A percentile compares a stretch with the other conserved stretches of the same genome.
Evolutionary conservation across 352 stramenopile species (phyloP).

Genomic region (Phytophthora palmivora): DNA sequence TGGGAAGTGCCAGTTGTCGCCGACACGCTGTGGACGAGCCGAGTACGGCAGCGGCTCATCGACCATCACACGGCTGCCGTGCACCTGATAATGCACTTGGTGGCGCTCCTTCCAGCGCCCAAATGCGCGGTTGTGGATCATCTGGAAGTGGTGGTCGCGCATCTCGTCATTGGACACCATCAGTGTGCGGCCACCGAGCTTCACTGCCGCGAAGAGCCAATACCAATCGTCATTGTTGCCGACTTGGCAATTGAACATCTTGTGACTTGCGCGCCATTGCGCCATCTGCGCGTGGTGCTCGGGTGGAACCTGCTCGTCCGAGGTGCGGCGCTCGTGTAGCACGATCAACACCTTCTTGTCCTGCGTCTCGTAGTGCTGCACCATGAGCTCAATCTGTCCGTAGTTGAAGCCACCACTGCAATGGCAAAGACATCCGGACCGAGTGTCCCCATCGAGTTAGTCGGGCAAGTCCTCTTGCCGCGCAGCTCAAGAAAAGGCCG

Average conservation of each 20-base stretch:
- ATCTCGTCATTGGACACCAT: constrained; percentile 99
- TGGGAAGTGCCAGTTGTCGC: constrained; percentile 77
- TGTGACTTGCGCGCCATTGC: constrained; percentile 67
- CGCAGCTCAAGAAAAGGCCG: constrained; percentile 16
- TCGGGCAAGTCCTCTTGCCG: not conserved
- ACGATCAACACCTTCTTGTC: constrained; percentile 94
- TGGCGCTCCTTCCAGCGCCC: constrained; percentile 97
- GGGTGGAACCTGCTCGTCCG: constrained; percentile 84
- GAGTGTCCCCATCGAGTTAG: constrained; percentile 21
- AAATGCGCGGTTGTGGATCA: constrained; percentile 96
- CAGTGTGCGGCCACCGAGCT: constrained; percentile 78
- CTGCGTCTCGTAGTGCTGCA: constrained; percentile 90
- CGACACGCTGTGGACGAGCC: constrained; percentile 60
- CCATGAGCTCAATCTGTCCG: constrained; percentile 94
- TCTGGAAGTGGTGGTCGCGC: constrained; percentile 99
- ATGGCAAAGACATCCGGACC: constrained; percentile 10
- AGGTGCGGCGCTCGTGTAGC: constrained; percentile 96
- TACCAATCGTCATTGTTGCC: constrained; percentile 99
- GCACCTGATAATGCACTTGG: constrained; percentile 93
- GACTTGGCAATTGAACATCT: constrained; percentile 93
- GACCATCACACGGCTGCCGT: constrained; percentile 49
- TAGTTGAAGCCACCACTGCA: constrained; percentile 94
- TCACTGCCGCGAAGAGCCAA: constrained; percentile 97
- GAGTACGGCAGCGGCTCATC: constrained; percentile 73
- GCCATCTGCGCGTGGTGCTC: constrained; percentile 77